Evolutionary conservation across 176 grass and related monocot genomes (phyloP).

Genomic region (Aegilops bicornis): DNA sequence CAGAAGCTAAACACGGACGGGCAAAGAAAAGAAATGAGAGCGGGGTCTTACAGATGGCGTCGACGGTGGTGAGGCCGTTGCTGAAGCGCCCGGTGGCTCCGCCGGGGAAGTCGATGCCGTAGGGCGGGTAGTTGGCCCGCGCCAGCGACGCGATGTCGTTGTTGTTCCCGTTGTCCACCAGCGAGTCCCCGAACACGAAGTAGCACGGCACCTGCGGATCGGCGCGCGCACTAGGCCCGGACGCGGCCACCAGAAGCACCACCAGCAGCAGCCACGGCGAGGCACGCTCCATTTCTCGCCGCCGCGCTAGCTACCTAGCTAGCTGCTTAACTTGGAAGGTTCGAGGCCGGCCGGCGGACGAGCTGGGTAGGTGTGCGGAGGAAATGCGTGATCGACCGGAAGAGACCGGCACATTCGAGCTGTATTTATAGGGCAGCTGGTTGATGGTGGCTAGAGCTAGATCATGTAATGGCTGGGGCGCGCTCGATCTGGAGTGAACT

Average conservation of each 20-base stretch:
- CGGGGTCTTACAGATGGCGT: conserved; percentile 53
- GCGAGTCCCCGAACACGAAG: conserved; percentile 85
- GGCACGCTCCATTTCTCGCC: conserved; percentile 12
- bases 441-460: neutral
- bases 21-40: too few species aligned
- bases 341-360: neutral
- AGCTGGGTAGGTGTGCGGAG: neutral
- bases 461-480: neutral
- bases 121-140: conserved; percentile 88
- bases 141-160: conserved; percentile 77
- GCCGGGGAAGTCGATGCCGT: conserved; percentile 74
- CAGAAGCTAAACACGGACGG: neutral
- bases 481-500: neutral
- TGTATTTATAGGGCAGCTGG: conserved; percentile 32
- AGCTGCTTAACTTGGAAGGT: neutral
- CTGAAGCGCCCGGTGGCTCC: conserved; percentile 78
- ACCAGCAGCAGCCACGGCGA: neutral
- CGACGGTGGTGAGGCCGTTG: conserved; percentile 79
- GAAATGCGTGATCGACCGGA: neutral
- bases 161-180: conserved; percentile 98
- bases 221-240: neutral
- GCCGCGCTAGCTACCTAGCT: neutral
- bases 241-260: neutral
- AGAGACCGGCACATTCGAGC: conserved; percentile 17
- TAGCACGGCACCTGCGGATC: conserved; percentile 74